Base-by-base conservation (phyloP, 2,329 filamentous ascomycete species). In the Calonectria pauciramosa region DNA sequence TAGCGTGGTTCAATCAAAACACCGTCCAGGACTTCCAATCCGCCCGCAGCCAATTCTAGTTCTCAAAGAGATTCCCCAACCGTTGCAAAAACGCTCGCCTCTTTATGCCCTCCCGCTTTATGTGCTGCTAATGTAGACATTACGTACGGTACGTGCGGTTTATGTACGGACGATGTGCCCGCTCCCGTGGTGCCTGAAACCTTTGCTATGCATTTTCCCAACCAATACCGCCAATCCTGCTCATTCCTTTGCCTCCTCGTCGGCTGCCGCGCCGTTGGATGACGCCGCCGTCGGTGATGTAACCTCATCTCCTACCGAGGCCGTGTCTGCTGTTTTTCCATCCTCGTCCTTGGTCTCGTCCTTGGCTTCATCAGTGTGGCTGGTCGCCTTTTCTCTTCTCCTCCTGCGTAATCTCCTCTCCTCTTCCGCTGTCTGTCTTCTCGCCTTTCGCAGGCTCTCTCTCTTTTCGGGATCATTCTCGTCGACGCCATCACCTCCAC, bases 401-500 rank as follows among this genome's bases (percentile, higher is more conserved):
- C 94, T 86, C 79, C 95, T 87, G 52, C 95, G 87, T 76, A 91
- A 88, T 72, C 92, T 90, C 69, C 95, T 88, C 85, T 97, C 95
- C 77, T 95, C 94, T 79, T 97, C 95, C 2, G 95, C 94, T 75
- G 92, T 95, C 82, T 96, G 94, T 81, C 94, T 87, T 80, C 89
- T 84, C 76, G 87, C 85, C 83, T 87, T 90, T 70, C 95, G 87
- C 71, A 95, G 88, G 74, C 87, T 91, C 79, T 93, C 90, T 72
- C 92, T 85, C 85, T 89, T 87, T 83, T 91, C 87, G 26, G 84
- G 76, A 76, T 85, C 87, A 10, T 86, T 86, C 44, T 88, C 86
- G 4, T 89, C 90, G 23, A 88, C 89, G 28, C 90, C 91, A 56
- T 91, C 91, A 52, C 92, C 90, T 64, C 93, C 91, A 52, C 95